Evolutionary conservation across 345 rosid genomes (phyloP), one percentile per base, ranked within the genome.

Genomic region (Citrus sp.): DNA sequence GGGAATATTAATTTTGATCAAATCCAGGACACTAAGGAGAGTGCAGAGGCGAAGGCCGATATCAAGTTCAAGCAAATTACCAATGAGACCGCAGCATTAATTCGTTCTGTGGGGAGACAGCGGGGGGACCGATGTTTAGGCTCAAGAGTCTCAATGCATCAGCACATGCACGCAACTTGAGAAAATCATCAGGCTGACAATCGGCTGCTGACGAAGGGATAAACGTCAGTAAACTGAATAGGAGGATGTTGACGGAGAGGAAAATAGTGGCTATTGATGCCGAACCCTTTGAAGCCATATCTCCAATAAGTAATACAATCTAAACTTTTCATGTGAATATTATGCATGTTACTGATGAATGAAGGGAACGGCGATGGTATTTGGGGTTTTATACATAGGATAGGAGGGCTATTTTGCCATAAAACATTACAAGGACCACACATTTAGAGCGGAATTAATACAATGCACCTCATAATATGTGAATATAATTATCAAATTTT

Each of bases 231-330:
- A 79, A 74, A 61, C 80, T 72, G 78, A 84, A 84, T 78, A 86
- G 79, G 46, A 82, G 67, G 67, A 87, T 78, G 78, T 77, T 85
- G 69, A 71, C 61, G 9, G 80, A 62, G 63, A 84, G 80, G 66
- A 85, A 75, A 56, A 85, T 62, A 3, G 0, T 46, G 59, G 86
- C 67, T 54, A 75, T 64, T 12, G 80, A 75, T 21, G 79, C 68
- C 58, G 73, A 74, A 77, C 35, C 74, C 40, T 78, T 83, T 63
- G 84, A 58, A 67, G 82, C 82, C 87, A 81, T 87, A 24, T 25
- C 72, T 42, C 72, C 58, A 54, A 54, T 54, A 16, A 54, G 2
- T 18, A 16, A 54, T 54, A 18, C 58, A 18, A 54, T 54, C 58
- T 54, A 18, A 54, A 54, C 58, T 16, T 54, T 54, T 54, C 22